Conservation (phyloP, 768 basidiomycete genomes). For the Suillus sp. region DNA sequence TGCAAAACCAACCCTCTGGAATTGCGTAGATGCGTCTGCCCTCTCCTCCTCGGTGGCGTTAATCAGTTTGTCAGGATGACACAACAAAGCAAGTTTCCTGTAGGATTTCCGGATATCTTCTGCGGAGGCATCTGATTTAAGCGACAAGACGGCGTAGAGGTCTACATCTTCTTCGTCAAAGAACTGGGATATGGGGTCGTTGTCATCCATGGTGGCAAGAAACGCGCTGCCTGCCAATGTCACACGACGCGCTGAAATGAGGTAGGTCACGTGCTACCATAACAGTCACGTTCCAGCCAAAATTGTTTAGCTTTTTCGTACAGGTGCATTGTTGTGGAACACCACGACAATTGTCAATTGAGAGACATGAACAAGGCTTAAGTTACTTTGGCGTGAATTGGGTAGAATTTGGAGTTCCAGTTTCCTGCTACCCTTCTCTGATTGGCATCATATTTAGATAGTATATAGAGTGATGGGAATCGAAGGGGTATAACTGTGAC, state of each 20-base stretch:
- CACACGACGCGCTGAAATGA: conserved; percentile 13
- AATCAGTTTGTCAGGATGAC: conserved; percentile 91
- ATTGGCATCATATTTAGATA: neutral
- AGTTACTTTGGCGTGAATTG: neutral
- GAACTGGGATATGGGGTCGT: conserved; percentile 74
- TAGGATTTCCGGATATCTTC: conserved; percentile 86
- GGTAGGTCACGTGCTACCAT: conserved; percentile 14
- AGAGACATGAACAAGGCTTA: too few relatives aligned
- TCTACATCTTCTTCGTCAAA: conserved; percentile 70
- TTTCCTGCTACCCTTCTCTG: neutral
- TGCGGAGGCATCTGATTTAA: conserved; percentile 52
- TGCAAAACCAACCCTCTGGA: conserved; percentile 93
- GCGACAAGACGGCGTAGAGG: conserved; percentile 73
- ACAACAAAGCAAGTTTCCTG: conserved; percentile 74
- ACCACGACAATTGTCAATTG: too few relatives aligned
- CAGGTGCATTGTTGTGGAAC: too few relatives aligned
- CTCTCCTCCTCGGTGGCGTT: conserved; percentile 58
- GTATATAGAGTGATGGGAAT: conserved; percentile 10
- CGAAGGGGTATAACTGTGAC: conserved; percentile 3
- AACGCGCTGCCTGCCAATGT: conserved; percentile 12
- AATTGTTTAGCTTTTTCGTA: too few relatives aligned
- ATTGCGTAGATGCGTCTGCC: conserved; percentile 71
- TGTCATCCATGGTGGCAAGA: conserved; percentile 56
- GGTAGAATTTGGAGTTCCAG: neutral
- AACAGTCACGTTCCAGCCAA: neutral